phyloP scores from a whole-genome alignment of 805 yeast species.

The Yamadazyma kitorensis region DNA sequence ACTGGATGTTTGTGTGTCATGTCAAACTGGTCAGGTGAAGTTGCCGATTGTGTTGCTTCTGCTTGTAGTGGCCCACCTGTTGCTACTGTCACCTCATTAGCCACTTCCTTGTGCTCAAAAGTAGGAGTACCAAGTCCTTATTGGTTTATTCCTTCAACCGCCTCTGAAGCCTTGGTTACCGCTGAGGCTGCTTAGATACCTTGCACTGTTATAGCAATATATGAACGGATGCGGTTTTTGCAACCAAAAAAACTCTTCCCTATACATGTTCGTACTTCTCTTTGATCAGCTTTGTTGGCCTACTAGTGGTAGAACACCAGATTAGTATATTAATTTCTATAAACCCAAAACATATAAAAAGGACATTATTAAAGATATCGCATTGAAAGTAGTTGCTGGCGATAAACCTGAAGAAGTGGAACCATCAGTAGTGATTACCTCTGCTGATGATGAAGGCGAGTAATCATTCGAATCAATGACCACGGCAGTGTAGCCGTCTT shows the following conservation, averaged over 20 bases:
- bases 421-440: neutral
- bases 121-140: slow-evolving; percentile 30
- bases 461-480: neutral
- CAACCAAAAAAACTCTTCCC: neutral
- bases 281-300: no score
- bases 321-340: neutral
- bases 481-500: neutral
- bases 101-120: slow-evolving; percentile 22
- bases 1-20: slow-evolving; percentile 45
- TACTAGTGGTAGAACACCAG: no score
- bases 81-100: slow-evolving; percentile 21
- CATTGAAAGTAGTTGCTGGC: neutral
- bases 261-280: no score
- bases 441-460: neutral
- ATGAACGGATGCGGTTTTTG: no score
- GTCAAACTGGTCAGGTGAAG: slow-evolving; percentile 26
- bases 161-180: slow-evolving; percentile 18
- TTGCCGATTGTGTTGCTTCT: slow-evolving; percentile 36
- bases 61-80: slow-evolving; percentile 36
- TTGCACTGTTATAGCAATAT: no score
- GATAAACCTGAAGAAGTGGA: neutral
- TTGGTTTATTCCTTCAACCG: slow-evolving; percentile 27
- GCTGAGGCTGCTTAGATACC: slow-evolving; percentile 16
- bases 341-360: slow-evolving; percentile 1
- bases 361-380: neutral